Evolutionary conservation across 2,329 filamentous ascomycete genomes (phyloP), one percentile per base, ranked within the genome.

Genomic region (Pleoardoris graminearum): DNA sequence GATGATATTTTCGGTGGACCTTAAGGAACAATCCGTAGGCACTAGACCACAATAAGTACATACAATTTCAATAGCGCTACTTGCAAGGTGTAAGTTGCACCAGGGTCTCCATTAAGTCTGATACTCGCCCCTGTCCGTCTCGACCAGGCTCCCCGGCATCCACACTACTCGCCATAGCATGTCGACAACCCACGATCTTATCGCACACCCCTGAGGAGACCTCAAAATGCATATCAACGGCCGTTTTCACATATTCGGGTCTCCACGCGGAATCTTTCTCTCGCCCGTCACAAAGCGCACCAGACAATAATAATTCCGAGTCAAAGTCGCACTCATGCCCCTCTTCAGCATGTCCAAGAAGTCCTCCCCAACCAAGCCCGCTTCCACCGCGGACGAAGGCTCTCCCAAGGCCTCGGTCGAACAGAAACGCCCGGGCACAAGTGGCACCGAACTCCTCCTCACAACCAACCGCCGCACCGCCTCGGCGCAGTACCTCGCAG

Each of bases 361-460:
- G 35, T 32, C 21, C 8, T 36, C 51, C 17, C 37, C 41, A 12
- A 16, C 48, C 23, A 42, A 43, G 7, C 38, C 54, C 30, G 37
- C 39, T 11, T 14, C 42, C 4, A 16, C 23, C 30, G 8, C 36
- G n/a, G 37, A 38, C 10, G 25, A 29, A 14, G 36, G 25, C 16
- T 36, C 44, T 8, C 37, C 37, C 3, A 46, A 36, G 6, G 2
- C 51, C 3, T 46, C 50, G 1, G 48, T 16, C 14, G 51, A 51
- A 23, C 49, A 50, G 6, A 36, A 54, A 33, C 57, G 57, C 37
- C 57, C 57, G 6, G 54, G 52, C 3, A 60, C 57, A 29, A 48
- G 43, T 44, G 57, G 54, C 25, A 60, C 57, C n/a, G 57, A 60
- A 30, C 16, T 55, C 17, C 50, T 57, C 39, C 54, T 60, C 37